Evolutionary conservation across 2,329 filamentous ascomycete species (phyloP).

Genomic region (Erysiphe neolycopersici): DNA sequence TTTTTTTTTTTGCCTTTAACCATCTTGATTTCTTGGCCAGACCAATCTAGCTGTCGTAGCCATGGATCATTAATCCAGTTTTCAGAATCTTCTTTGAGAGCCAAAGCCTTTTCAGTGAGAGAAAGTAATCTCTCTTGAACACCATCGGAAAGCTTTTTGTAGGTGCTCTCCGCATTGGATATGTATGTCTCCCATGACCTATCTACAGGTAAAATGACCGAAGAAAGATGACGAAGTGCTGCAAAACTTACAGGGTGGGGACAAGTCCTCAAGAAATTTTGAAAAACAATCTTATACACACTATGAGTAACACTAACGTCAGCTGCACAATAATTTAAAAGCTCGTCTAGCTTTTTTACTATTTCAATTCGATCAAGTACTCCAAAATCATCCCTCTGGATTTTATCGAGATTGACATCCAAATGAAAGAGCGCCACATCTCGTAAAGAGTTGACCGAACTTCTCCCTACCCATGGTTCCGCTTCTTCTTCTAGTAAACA

Average conservation of each 20-base stretch:
- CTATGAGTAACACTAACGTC: conserved; percentile 83
- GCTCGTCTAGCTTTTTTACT: conserved; percentile 43
- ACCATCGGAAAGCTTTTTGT: conserved; percentile 47
- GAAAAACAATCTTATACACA: conserved; percentile 85
- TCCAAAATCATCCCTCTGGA: conserved; percentile 62
- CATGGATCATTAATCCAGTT: conserved; percentile 63
- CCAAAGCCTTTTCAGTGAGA: conserved; percentile 51
- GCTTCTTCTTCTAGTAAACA: conserved; percentile 59
- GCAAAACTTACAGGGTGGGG: conserved; percentile 96
- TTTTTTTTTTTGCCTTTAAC: conserved; percentile 72
- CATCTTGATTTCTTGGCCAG: conserved; percentile 74
- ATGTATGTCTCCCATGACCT: conserved; percentile 72
- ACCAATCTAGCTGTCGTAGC: conserved; percentile 87
- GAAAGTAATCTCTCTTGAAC: conserved; percentile 49
- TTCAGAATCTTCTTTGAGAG: conserved; percentile 39
- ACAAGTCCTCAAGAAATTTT: conserved; percentile 66
- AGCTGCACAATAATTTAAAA: conserved; percentile 82
- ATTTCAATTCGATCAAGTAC: conserved; percentile 50
- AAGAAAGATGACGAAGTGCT: conserved; percentile 72
- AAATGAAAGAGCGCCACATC: conserved; percentile 96
- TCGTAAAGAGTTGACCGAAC: conserved; percentile 78
- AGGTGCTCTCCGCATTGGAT: conserved; percentile 59
- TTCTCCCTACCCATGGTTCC: conserved; percentile 83
- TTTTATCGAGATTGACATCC: conserved; percentile 73
- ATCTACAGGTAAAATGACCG: conserved; percentile 77